Base-by-base conservation (phyloP, 164 flowering plant genomes). In the Saururus chinensis region DNA sequence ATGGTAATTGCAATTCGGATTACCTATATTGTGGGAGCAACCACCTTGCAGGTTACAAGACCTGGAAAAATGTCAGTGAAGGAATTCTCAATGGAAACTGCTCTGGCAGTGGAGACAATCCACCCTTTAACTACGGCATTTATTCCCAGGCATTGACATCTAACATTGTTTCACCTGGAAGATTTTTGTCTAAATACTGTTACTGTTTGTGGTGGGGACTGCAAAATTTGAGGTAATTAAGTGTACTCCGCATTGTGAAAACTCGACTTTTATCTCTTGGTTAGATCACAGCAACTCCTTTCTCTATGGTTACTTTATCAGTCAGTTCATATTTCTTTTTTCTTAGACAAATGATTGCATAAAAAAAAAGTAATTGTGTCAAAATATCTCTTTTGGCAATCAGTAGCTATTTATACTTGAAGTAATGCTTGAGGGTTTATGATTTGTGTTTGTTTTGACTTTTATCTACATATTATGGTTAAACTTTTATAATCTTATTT, bases 141-240 rank as follows among this genome's bases (percentile, higher is more conserved):
- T 95, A 67, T 59, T 3, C 26, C 53, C 81, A 81, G 57, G 99
- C 96, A 65, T 70, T 95, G 73, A 64, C 87, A 35, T 79, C 96
- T 42, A 80, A 85, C 9, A 74, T 91, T 66, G 84, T 82, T 70
- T 61, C 80, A 49, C 78, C 95, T 14, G 77, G 42, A 23, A 71
- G 73, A 25, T 91, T 95, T 71, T 7, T 87, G 66, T 74, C 96
- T 4, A 95, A 95, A 74, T 95, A 81, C 62, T 95, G 84, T 67
- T 95, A 90, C 72, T 91, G 97, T 67, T 75, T 95, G 67, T 95
- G 99, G 99, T 95, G 99, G 99, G 99, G 99, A 19, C 81, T 95
- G 42, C 96, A 95, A 70, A 95, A 91, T 74, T 77, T 95, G 68
- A 95, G 99, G 99, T 86, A 74, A 68, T 14, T 42, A 42, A 42